Percentiles rank a stretch among this genome's conserved stretches.
These are phyloP conservation scores for Huntiella abstrusa DNA, from an alignment of 2,329 filamentous ascomycete genomes.

Conservation along the genomic window DNA sequence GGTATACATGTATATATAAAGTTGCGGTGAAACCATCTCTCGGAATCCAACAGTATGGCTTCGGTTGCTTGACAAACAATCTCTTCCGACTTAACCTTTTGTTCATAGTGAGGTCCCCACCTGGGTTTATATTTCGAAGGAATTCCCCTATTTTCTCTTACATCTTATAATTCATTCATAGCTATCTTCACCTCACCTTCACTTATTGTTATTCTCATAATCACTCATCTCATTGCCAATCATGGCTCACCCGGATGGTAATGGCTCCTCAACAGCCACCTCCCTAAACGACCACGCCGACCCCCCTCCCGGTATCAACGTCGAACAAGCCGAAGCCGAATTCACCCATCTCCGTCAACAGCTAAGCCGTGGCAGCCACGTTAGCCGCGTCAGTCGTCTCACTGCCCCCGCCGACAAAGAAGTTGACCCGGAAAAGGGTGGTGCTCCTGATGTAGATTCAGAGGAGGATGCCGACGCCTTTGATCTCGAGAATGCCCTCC, in stretches of 20 bases:
- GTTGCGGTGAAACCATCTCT: no score
- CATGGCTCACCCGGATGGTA: constrained; percentile 9
- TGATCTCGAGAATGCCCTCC: constrained; percentile 55
- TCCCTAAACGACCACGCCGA: constrained; percentile 7
- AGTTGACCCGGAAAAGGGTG: constrained; percentile 40
- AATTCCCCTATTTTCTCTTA: no score
- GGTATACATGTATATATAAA: no score
- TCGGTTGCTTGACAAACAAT: no score
- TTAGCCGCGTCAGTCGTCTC: constrained; percentile 22
- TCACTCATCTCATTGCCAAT: not conserved
- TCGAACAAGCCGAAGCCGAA: constrained; percentile 49
- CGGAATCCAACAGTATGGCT: no score
- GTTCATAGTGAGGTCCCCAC: no score
- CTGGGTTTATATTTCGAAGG: no score
- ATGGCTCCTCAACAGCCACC: constrained; percentile 10
- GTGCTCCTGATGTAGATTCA: constrained; percentile 21
- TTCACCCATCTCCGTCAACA: constrained; percentile 49
- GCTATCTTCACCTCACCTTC: not conserved
- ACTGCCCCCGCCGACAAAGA: constrained; percentile 10
- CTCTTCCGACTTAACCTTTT: no score
- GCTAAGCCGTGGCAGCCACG: constrained; percentile 36
- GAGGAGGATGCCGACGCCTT: constrained; percentile 33
- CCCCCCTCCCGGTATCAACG: constrained; percentile 33
- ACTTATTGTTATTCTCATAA: not conserved
- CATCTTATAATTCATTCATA: no score